phyloP scores from a whole-genome alignment of 2,329 filamentous ascomycete genomes.

The Phyllosticta citribraziliensis region DNA sequence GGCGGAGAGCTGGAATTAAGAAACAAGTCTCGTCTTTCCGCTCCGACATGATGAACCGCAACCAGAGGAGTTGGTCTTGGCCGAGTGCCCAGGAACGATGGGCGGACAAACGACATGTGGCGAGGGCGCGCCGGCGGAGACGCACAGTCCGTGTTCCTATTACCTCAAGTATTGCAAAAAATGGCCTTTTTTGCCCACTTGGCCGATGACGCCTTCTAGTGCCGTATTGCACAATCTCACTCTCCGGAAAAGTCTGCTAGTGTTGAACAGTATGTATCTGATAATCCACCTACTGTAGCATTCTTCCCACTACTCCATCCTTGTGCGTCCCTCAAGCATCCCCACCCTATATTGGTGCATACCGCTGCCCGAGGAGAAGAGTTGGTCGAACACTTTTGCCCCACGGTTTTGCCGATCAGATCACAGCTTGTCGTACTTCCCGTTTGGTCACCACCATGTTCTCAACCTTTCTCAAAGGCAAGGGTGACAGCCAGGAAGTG shows the following conservation, averaged over 20 bases:
- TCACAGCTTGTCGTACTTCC: background rate
- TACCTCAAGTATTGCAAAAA: conserved; percentile 10
- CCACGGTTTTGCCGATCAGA: background rate
- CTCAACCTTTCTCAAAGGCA: conserved; percentile 2
- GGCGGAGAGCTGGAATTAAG: background rate
- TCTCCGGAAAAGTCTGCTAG: conserved; percentile 5
- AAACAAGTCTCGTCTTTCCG: background rate
- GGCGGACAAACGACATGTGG: conserved; percentile 3
- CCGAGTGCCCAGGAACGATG: background rate
- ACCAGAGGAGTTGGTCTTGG: background rate
- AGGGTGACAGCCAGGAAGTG: conserved; percentile 1
- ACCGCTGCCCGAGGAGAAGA: background rate
- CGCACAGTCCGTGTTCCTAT: background rate
- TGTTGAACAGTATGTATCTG: conserved; percentile 7
- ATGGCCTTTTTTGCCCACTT: conserved; percentile 3
- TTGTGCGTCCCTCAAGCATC: background rate
- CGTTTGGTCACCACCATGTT: conserved; percentile 7
- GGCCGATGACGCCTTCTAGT: conserved; percentile 9
- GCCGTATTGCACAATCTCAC: conserved; percentile 8
- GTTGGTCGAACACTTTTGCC: background rate
- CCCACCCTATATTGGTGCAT: background rate
- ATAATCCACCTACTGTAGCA: background rate
- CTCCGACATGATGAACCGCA: background rate
- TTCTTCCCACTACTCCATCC: background rate
- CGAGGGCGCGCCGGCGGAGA: conserved; percentile 2